These are phyloP conservation scores for Monascus ruber DNA, from an alignment of 2,329 filamentous ascomycete genomes.

Conservation along the genomic window DNA sequence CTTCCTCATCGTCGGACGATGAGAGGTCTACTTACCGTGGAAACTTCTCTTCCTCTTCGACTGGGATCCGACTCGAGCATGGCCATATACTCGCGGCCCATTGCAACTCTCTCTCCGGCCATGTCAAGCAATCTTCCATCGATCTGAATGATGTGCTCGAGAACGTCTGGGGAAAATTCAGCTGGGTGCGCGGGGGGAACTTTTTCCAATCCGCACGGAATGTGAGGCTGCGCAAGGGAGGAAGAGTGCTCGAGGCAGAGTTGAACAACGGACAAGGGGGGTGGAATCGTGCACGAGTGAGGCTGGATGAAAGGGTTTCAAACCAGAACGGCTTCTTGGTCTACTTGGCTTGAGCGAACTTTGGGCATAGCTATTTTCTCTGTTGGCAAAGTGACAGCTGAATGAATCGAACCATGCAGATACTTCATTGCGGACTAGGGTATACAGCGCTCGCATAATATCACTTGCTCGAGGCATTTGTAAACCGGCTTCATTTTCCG, in stretches of 20 bases:
- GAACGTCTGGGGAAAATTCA: conserved; percentile 25
- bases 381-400: too few species aligned
- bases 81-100: conserved; percentile 25
- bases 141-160: conserved; percentile 27
- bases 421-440: too few species aligned
- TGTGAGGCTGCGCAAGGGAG: conserved; percentile 19
- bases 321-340: conserved; percentile 27
- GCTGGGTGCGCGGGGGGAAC: conserved; percentile 26
- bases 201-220: conserved; percentile 23
- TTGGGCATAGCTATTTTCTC: too few species aligned
- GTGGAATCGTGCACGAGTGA: conserved; percentile 18
- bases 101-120: conserved; percentile 21
- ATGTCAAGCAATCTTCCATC: conserved; percentile 19
- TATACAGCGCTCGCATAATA: too few species aligned
- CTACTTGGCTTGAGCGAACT: conserved; percentile 7
- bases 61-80: conserved; percentile 23
- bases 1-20: neutral
- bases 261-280: conserved; percentile 22
- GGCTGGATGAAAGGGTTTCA: conserved; percentile 28
- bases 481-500: too few species aligned
- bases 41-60: conserved; percentile 26
- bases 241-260: conserved; percentile 23
- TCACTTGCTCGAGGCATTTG: too few species aligned
- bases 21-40: conserved; percentile 8
- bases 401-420: too few species aligned